phyloP scores from a whole-genome alignment of 176 grass and related monocot genomes.

The Phoenix roebelenii region DNA sequence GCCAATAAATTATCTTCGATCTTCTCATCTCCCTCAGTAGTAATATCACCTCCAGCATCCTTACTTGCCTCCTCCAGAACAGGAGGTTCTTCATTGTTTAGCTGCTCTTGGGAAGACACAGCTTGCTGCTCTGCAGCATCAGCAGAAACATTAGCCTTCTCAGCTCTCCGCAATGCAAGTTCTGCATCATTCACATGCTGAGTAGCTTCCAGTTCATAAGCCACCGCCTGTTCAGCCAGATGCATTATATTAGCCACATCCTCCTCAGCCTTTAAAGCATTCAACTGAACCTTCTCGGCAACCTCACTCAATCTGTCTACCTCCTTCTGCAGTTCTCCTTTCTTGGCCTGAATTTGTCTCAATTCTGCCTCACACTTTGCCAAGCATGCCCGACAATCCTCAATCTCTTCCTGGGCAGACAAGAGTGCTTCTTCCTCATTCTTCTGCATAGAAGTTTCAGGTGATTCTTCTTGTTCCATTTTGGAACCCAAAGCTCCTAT shows the following conservation, averaged over 20 bases:
- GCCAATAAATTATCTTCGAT: constrained; percentile 36
- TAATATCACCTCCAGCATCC: constrained; percentile 14
- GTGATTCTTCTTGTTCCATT: constrained; percentile 20
- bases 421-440: constrained; percentile 55
- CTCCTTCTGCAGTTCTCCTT: constrained; percentile 61
- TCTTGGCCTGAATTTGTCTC: constrained; percentile 36
- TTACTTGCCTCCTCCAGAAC: constrained; percentile 11
- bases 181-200: constrained; percentile 63
- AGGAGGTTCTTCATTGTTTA: constrained; percentile 23
- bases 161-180: constrained; percentile 46
- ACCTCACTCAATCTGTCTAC: constrained; percentile 71
- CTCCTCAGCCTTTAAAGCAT: constrained; percentile 80
- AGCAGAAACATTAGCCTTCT: constrained; percentile 41
- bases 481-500: constrained; percentile 41
- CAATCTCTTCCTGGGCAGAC: constrained; percentile 48
- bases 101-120: constrained; percentile 38
- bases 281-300: constrained; percentile 57
- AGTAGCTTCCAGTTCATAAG: constrained; percentile 66
- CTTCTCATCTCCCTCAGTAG: constrained; percentile 57
- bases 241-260: constrained; percentile 93
- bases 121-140: constrained; percentile 38
- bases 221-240: constrained; percentile 84
- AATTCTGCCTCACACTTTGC: constrained; percentile 45
- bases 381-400: constrained; percentile 33
- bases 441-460: constrained; percentile 30